Base-by-base conservation (phyloP, 352 stramenopile genomes). In the Phytophthora syringae region DNA sequence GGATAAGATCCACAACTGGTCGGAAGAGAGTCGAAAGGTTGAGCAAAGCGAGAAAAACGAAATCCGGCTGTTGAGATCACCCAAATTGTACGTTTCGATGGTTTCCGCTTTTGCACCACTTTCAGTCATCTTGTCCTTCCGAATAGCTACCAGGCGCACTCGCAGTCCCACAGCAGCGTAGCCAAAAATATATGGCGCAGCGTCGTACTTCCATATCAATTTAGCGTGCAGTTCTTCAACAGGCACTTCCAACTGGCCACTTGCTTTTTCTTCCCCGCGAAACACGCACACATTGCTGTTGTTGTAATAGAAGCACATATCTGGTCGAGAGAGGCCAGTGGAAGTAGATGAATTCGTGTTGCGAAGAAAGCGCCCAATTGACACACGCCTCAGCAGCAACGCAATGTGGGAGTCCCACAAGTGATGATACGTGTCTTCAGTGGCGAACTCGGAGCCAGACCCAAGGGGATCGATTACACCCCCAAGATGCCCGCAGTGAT, bases 1-100 rank as follows among this genome's bases (percentile, higher is more conserved):
- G 24, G 11, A 62, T 62, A 36, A 52, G 51, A 44, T 44, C 25
- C 32, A 56, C 30, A 61, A 55, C 18, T 44, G 51, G 60, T 51
- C 7, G 42, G n/a, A 70, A 70, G 13, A 76, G 63, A 60, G 58
- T 64, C 30, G 53, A 72, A 37, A 76, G 58, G 21, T 72, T 76
- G 39, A 76, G 51, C 48, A 76, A 58, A 1, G 62, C 58, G 24
- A 70, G 52, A 63, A 60, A 72, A 73, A 63, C 27, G 53, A 67
- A 56, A 73, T 32, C 15, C 64, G 36, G 21, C 45, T 25, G 3
- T 50, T 18, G 21, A 70, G 54, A 40, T 58, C 11, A 37, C 49
- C 48, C 43, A 73, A 67, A 62, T 70, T 9, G 34, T 70, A 73
- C 28, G 34, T 52, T 30, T 70, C 48, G 16, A 76, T 67, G 7